Evolutionary conservation across 1,284 basidiomycete species (phyloP).

Genomic region (Heliocybe sulcata): DNA sequence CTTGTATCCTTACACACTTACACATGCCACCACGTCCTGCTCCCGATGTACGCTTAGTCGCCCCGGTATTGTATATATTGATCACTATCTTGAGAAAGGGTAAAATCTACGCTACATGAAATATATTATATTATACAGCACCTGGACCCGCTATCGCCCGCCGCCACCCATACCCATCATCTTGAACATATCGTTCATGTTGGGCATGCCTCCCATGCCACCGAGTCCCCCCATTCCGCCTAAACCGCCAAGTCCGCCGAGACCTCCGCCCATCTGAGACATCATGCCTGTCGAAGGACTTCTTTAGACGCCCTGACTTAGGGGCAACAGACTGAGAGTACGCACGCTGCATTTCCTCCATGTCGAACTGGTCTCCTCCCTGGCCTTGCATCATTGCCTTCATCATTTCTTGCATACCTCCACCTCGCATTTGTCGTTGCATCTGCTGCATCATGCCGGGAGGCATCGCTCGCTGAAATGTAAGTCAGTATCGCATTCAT

Average conservation of each 20-base stretch:
- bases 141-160: conserved; percentile 18
- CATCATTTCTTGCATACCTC: conserved; percentile 95
- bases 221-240: conserved; percentile 47
- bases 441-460: conserved; percentile 85
- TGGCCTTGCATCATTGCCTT: conserved; percentile 92
- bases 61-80: neutral
- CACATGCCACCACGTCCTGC: neutral
- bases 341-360: conserved; percentile 84
- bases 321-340: conserved; percentile 9
- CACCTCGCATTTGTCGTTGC: conserved; percentile 75
- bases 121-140: neutral
- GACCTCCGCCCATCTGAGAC: conserved; percentile 71
- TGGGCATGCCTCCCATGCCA: conserved; percentile 35
- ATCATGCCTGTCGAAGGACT: conserved; percentile 58
- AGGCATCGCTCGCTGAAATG: conserved; percentile 70
- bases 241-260: conserved; percentile 53
- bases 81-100: neutral
- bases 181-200: conserved; percentile 70
- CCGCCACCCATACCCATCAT: conserved; percentile 76
- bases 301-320: conserved; percentile 4
- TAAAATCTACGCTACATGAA: neutral
- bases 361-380: conserved; percentile 74
- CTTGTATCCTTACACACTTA: neutral
- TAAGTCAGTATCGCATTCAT: too few species aligned
- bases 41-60: neutral